Evolutionary conservation across 2,329 filamentous ascomycete genomes (phyloP).

Genomic region (Lasiodiplodia sp.): DNA sequence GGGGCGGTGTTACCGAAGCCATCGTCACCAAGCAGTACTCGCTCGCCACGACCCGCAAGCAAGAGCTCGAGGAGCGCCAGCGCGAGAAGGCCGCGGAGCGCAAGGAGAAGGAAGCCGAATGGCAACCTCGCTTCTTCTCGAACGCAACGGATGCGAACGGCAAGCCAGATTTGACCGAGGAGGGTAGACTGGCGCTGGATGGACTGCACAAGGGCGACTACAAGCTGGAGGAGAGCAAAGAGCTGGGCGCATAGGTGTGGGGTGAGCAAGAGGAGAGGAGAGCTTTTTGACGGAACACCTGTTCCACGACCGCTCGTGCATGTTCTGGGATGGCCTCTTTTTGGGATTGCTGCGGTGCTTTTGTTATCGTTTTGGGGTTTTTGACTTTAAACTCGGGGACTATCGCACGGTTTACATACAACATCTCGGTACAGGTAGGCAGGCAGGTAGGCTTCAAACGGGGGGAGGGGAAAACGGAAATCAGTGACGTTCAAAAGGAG

Average conservation of each 20-base stretch:
- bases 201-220: constrained; percentile 63
- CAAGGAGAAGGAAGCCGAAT: constrained; percentile 72
- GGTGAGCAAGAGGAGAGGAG: background rate
- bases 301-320: background rate
- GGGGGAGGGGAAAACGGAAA: constrained; percentile 8
- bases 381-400: background rate
- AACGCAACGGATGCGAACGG: constrained; percentile 66
- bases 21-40: constrained; percentile 84
- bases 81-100: constrained; percentile 83
- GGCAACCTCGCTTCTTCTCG: constrained; percentile 88
- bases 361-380: constrained; percentile 1
- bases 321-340: constrained; percentile 5
- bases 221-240: constrained; percentile 54
- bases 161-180: constrained; percentile 67
- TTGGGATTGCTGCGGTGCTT: constrained; percentile 1
- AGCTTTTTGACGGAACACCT: background rate
- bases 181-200: constrained; percentile 65
- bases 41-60: constrained; percentile 84
- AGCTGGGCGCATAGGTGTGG: constrained; percentile 45
- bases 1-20: constrained; percentile 85
- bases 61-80: constrained; percentile 90
- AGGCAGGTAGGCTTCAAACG: background rate
- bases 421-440: constrained; percentile 6
- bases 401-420: background rate
- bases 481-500: background rate